phyloP scores from a whole-genome alignment of 202 grass and related monocot genomes.

The Eragrostis tef region DNA sequence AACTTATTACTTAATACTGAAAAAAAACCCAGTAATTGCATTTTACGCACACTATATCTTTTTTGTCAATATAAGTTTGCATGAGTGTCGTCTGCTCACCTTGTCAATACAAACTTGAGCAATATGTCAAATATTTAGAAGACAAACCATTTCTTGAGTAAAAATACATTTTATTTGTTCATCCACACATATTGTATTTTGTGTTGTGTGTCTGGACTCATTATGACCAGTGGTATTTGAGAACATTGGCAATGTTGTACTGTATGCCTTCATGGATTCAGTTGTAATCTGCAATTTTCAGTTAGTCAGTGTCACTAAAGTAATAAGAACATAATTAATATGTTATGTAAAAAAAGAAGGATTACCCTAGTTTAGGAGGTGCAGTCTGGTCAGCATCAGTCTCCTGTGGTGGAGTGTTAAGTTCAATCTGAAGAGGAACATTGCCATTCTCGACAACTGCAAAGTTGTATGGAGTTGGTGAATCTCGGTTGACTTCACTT shows the following conservation, averaged over 20 bases:
- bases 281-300: constrained; percentile 57
- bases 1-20: background rate
- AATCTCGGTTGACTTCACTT: constrained; percentile 39
- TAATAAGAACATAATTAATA: constrained; percentile 12
- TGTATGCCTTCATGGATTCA: constrained; percentile 50
- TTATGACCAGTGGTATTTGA: constrained; percentile 4
- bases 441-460: constrained; percentile 40
- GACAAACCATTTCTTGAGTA: constrained; percentile 29
- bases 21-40: background rate
- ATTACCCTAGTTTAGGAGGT: constrained; percentile 64
- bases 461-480: constrained; percentile 55
- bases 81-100: constrained; percentile 11
- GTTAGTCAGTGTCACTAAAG: constrained; percentile 9
- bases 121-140: constrained; percentile 29
- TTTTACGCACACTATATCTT: background rate
- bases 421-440: constrained; percentile 47
- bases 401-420: constrained; percentile 52
- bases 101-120: constrained; percentile 29
- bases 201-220: constrained; percentile 18
- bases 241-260: background rate
- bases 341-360: constrained; percentile 1
- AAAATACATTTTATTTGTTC: constrained; percentile 39
- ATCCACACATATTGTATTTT: background rate
- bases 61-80: constrained; percentile 37
- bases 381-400: constrained; percentile 34